Evolutionary conservation across 305 asterid genomes (phyloP), one percentile per base, ranked within the genome.

Genomic region (Rubia balearica): DNA sequence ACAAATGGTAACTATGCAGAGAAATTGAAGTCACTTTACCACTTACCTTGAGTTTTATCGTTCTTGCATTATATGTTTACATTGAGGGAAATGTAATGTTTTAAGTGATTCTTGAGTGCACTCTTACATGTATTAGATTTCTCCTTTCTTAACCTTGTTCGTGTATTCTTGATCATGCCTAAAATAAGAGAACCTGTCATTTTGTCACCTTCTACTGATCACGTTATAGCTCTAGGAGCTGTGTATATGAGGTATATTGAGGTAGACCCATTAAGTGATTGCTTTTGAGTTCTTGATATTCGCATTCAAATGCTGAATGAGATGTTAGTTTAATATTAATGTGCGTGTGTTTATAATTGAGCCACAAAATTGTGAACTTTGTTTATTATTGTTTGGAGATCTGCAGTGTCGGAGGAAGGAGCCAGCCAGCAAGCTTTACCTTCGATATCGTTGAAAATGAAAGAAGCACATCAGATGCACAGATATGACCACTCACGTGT

Each of bases 321-420:
- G 6, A 49, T 38, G 40, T 36, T 33, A 4, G 3, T 11, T 17
- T 19, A 16, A 19, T 33, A 40, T 24, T 45, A 45, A 45, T 10
- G 33, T 55, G 70, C 57, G 1, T 21, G 11, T 9, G 33, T 22
- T 22, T 22, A 41, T 40, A 33, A 40, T 17, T 5, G 30, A 12
- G 60, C 21, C 45, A 41, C 21, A 41, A 36, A 42, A 19, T 59
- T 33, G 61, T 63, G 12, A 75, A 16, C 36, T 22, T n/a, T n/a
- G 30, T 22, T 69, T 72, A 10, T 69, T 16, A 6, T 57, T 70
- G 53, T 38, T 38, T 41, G 22, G 40, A 70, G 61, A 77, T 71
- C 59, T 81, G 88, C 88, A 86, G 97, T 92, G 77, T 73, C 86
- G 56, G 75, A 80, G 40, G 83, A n/a, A n/a, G n/a, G n/a, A n/a